Evolutionary conservation across 2,329 filamentous ascomycete species (phyloP).

Genomic region (Hypocreales sp.): DNA sequence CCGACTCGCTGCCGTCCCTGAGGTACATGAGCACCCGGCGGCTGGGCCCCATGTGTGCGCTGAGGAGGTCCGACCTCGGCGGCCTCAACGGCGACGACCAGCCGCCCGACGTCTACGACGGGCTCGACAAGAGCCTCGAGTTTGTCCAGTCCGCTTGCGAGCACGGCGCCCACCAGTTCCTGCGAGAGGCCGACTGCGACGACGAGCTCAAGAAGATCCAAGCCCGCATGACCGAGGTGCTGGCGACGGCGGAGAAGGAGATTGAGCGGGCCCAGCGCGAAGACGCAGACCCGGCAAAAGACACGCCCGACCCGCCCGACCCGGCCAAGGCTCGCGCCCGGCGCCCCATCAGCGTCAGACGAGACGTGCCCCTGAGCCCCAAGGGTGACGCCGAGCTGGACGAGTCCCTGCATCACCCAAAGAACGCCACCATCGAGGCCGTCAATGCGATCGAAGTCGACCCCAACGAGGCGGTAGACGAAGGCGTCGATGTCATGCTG

Average conservation of each 20-base stretch:
- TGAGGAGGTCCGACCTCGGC: constrained; percentile 11
- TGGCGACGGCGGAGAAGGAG: constrained; percentile 44
- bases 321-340: constrained; percentile 29
- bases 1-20: constrained; percentile 20
- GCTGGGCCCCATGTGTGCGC: constrained; percentile 12
- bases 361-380: constrained; percentile 19
- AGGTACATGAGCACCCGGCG: constrained; percentile 23
- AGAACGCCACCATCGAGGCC: constrained; percentile 5
- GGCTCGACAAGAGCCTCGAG: constrained; percentile 65
- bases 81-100: constrained; percentile 8
- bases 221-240: constrained; percentile 46
- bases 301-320: constrained; percentile 21
- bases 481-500: constrained; percentile 21
- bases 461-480: constrained; percentile 22
- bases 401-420: constrained; percentile 3
- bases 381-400: constrained; percentile 11
- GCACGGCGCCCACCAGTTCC: constrained; percentile 72
- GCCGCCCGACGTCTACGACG: constrained; percentile 45
- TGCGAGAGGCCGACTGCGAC: constrained; percentile 77
- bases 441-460: constrained; percentile 17
- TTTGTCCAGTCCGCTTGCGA: constrained; percentile 71
- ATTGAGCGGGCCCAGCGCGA: constrained; percentile 39
- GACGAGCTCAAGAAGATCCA: constrained; percentile 59
- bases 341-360: constrained; percentile 36
- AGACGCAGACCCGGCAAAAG: constrained; percentile 27